phyloP scores from a whole-genome alignment of 495 filamentous ascomycete genomes.

The Aspergillus hancockii region DNA sequence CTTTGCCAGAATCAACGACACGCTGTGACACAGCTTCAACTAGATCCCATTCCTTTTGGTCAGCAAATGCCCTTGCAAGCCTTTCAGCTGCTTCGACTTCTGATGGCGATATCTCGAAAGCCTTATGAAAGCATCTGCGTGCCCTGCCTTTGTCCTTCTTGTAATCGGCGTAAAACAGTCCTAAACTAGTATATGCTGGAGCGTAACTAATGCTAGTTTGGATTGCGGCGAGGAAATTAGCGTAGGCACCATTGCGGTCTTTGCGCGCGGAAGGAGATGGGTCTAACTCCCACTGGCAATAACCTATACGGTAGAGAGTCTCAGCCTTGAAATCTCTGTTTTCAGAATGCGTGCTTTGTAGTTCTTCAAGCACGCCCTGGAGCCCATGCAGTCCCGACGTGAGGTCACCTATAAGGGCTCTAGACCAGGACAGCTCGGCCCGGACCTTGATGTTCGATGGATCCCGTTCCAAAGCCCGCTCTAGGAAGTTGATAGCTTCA shows the following conservation, averaged over 20 bases:
- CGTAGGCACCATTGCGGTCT: conserved; percentile 75
- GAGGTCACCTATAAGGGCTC: conserved; percentile 78
- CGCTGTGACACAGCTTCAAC: conserved; percentile 90
- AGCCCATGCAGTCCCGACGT: conserved; percentile 63
- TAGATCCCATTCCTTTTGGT: conserved; percentile 91
- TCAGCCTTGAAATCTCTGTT: conserved; percentile 76
- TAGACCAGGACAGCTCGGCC: conserved; percentile 87
- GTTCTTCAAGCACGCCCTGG: conserved; percentile 62
- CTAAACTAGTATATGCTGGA: conserved; percentile 88
- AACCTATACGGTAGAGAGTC: conserved; percentile 83
- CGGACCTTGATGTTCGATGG: conserved; percentile 70
- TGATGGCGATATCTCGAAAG: conserved; percentile 86
- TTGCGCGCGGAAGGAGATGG: conserved; percentile 69
- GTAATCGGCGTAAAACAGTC: conserved; percentile 94
- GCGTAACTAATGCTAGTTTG: conserved; percentile 88
- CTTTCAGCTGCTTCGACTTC: conserved; percentile 88
- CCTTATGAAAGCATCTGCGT: conserved; percentile 91
- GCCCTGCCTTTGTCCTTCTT: conserved; percentile 81
- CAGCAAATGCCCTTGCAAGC: conserved; percentile 80
- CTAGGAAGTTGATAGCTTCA: conserved; percentile 75
- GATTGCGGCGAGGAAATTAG: conserved; percentile 78
- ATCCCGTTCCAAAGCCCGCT: conserved; percentile 70
- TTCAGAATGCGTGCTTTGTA: conserved; percentile 53
- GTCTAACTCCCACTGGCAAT: conserved; percentile 84
- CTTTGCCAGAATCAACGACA: conserved; percentile 89